These are phyloP conservation scores for Hura crepitans DNA, from an alignment of 441 rosid species.

Conservation along the genomic window DNA sequence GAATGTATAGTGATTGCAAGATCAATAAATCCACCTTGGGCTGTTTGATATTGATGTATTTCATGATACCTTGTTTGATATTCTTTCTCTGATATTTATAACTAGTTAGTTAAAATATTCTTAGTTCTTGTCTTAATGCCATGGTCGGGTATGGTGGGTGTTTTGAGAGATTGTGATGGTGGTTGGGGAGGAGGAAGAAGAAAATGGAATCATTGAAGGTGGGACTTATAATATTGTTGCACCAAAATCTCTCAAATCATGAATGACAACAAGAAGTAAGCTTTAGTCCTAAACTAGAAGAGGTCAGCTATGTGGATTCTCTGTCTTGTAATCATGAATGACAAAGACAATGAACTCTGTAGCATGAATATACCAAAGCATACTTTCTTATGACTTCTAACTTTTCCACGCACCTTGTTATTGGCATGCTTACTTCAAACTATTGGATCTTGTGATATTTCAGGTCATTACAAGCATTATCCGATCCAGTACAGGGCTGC, in stretches of 20 bases:
- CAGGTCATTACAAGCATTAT: constrained; percentile 75
- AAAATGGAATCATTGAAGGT: background rate
- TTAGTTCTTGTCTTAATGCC: background rate
- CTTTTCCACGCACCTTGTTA: background rate
- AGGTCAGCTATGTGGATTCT: too few species aligned
- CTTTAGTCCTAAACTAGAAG: too few species aligned
- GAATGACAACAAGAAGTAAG: too few species aligned
- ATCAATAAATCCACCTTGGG: background rate
- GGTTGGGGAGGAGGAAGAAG: background rate
- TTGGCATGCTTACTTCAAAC: constrained; percentile 5
- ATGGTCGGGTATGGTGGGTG: background rate
- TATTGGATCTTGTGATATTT: constrained; percentile 25
- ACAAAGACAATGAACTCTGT: background rate
- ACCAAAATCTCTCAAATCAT: background rate
- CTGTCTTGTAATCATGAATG: too few species aligned
- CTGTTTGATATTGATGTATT: background rate
- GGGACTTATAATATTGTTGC: background rate
- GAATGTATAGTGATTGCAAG: too few species aligned
- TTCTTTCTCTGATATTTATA: background rate
- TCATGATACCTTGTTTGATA: background rate
- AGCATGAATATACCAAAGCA: background rate
- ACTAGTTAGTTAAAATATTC: background rate
- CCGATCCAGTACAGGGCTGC: constrained; percentile 76
- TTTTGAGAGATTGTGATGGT: background rate
- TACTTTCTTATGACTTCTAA: background rate